Base-by-base conservation (phyloP, 345 rosid species). In the Barbarea vulgaris region DNA sequence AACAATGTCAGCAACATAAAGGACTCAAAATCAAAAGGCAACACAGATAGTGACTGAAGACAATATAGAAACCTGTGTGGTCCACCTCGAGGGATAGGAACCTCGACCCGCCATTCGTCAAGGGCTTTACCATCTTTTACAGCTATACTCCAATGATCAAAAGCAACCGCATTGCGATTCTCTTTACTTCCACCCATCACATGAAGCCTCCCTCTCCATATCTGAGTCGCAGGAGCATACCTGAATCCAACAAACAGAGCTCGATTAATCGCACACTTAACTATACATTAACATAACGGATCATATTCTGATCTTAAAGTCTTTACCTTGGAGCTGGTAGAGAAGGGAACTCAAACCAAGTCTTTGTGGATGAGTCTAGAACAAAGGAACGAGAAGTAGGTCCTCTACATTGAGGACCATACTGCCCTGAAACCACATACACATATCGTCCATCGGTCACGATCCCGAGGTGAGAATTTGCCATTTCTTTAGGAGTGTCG, bases 121-220 rank as follows among this genome's bases (percentile, higher is more conserved):
- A 87, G 62, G 30, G 87, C 86, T 75, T 81, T 84, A 31, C 97
- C 98, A 73, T 89, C 83, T 80, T 86, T 88, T 0, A 89, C 90
- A 61, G 88, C 94, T 50, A 91, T 83, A 54, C 96, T 93, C 97
- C 96, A 93, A 73, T 93, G 97, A 30, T 93, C 94, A 57, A 81
- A 28, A 15, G 85, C 91, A 9, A 90, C 93, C 0, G 90, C 87
- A 64, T 93, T 92, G 57, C 91, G 94, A 76, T 91, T 91, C 75
- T 88, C 89, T 84, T 85, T 88, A 87, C 94, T 81, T 17, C 97
- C 97, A 37, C 96, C 97, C 88, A 93, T 87, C 77, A 89, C 97
- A 70, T 93, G 97, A 74, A 93, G 90, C 65, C 98, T 84, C 41
- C 92, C 96, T 91, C 89, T 89, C 96, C 98, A 91, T 67, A 93